Evolutionary conservation across 306 rosid genomes (phyloP).

Genomic region (Vigna mungo): DNA sequence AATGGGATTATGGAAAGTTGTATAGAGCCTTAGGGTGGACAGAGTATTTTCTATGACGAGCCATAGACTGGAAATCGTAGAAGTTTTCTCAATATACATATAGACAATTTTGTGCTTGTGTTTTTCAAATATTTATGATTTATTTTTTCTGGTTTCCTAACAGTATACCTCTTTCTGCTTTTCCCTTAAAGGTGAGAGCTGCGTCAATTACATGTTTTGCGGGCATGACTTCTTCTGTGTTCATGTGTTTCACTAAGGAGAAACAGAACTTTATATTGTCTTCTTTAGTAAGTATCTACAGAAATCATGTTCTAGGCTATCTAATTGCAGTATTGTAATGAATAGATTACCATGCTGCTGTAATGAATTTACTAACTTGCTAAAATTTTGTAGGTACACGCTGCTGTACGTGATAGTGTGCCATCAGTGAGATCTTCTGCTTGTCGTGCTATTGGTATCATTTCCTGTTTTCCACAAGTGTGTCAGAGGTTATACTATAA

Average conservation of each 20-base stretch:
- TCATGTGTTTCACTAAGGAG: slow-evolving; percentile 65
- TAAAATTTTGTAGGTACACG: slow-evolving; percentile 62
- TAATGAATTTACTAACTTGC: slow-evolving; percentile 11
- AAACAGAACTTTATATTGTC: slow-evolving; percentile 72
- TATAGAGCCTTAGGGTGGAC: no score
- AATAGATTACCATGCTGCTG: slow-evolving; percentile 8
- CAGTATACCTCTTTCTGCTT: slow-evolving; percentile 18
- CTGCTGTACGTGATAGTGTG: slow-evolving; percentile 66
- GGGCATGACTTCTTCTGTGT: slow-evolving; percentile 90
- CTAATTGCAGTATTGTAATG: slow-evolving; percentile 15
- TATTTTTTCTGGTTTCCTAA: no score
- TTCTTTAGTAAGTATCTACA: slow-evolving; percentile 66
- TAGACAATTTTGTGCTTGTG: no score
- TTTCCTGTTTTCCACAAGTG: slow-evolving; percentile 89
- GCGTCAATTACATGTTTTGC: slow-evolving; percentile 95
- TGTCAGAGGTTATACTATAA: slow-evolving; percentile 74
- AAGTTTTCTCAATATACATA: no score
- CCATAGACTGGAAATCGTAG: no score
- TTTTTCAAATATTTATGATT: no score
- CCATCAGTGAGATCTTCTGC: slow-evolving; percentile 93
- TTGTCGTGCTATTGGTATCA: slow-evolving; percentile 96
- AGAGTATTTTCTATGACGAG: no score
- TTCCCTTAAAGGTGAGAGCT: slow-evolving; percentile 79
- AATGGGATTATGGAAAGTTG: no score
- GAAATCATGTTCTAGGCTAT: slow-evolving; percentile 21